These are phyloP conservation scores for Thelonectria rubi DNA, from an alignment of 2,329 filamentous ascomycete genomes.

Conservation along the genomic window DNA sequence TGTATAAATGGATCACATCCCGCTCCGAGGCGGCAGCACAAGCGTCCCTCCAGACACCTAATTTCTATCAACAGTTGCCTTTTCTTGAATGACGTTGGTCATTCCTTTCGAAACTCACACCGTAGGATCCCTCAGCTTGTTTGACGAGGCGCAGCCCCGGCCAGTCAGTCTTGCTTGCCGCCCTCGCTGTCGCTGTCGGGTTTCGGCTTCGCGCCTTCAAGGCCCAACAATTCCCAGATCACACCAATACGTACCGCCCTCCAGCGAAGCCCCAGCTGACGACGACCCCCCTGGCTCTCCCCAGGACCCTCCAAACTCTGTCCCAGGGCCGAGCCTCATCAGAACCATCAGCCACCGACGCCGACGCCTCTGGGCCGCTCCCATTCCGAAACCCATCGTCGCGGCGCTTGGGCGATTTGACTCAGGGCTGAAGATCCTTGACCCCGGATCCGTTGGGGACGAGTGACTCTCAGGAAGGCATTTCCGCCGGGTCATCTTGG, in stretches of 20 bases:
- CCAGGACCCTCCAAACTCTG: neutral
- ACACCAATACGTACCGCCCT: conserved; percentile 4
- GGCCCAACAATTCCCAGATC: conserved; percentile 12
- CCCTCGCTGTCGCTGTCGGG: conserved; percentile 9
- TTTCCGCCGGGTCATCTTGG: conserved; percentile 7
- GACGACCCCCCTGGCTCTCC: conserved; percentile 10
- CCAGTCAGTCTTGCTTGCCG: neutral
- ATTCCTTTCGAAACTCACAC: neutral
- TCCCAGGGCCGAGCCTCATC: conserved; percentile 26
- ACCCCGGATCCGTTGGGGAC: conserved; percentile 18
- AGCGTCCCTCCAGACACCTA: conserved; percentile 2
- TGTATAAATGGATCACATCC: conserved; percentile 24
- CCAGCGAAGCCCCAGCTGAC: conserved; percentile 22
- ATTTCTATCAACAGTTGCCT: neutral
- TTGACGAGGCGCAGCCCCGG: conserved; percentile 22
- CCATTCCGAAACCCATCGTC: conserved; percentile 18
- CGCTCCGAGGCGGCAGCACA: neutral
- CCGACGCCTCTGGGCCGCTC: neutral
- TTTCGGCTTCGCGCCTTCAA: conserved; percentile 17
- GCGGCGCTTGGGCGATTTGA: conserved; percentile 17
- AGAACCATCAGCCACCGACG: conserved; percentile 10
- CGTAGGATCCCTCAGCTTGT: conserved; percentile 13
- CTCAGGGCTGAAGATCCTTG: neutral
- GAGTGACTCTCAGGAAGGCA: neutral
- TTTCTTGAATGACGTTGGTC: conserved; percentile 7